phyloP scores from a whole-genome alignment of 169 alveolate species.

The Plasmodium knowlesi region DNA sequence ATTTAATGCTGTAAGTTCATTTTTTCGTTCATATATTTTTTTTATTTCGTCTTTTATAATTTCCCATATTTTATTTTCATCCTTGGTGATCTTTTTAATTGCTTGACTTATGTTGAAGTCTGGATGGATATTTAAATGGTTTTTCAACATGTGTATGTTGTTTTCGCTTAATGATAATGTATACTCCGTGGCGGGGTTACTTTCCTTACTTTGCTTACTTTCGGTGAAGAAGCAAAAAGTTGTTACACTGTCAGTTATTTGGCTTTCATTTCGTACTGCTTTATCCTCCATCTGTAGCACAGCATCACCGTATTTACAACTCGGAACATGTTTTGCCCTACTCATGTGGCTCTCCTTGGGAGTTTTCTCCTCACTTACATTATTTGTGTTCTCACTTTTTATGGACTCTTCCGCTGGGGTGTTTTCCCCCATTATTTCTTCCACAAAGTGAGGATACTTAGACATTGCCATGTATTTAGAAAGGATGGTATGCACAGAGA shows the following conservation, averaged over 20 bases:
- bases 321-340: background rate
- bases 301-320: background rate
- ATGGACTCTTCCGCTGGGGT: background rate
- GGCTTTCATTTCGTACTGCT: background rate
- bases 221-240: constrained; percentile 26
- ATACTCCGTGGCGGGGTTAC: background rate
- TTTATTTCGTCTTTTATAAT: constrained; percentile 32
- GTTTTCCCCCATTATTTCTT: background rate
- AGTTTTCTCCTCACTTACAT: background rate
- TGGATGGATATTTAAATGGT: constrained; percentile 7
- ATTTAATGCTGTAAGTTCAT: constrained; percentile 11
- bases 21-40: constrained; percentile 15
- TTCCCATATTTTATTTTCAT: constrained; percentile 46
- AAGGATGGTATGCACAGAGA: constrained; percentile 18
- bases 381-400: background rate
- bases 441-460: constrained; percentile 14
- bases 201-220: background rate
- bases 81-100: background rate
- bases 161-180: constrained; percentile 59
- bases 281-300: background rate
- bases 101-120: constrained; percentile 10
- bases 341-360: background rate
- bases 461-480: constrained; percentile 17
- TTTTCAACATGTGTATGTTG: background rate
- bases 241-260: background rate